Evolutionary conservation across 2,329 filamentous ascomycete species (phyloP).

Genomic region (Rhexocercosporidium sp.): DNA sequence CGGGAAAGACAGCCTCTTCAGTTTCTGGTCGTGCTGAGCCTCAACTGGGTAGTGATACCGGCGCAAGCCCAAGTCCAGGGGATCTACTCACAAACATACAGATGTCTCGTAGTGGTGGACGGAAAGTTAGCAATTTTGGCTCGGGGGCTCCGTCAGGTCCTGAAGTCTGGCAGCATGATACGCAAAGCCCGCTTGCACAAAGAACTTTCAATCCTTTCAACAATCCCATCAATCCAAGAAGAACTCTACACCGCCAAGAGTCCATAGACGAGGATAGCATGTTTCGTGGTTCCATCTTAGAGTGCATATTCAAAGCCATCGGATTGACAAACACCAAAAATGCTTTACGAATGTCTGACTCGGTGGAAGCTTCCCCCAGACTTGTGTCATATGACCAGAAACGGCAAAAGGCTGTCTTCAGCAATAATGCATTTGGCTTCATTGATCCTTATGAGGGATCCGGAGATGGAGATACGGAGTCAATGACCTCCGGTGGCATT

Average conservation of each 20-base stretch:
- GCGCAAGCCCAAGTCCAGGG: slow-evolving; percentile 65
- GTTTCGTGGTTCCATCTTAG: slow-evolving; percentile 87
- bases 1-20: slow-evolving; percentile 29
- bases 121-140: slow-evolving; percentile 40
- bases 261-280: slow-evolving; percentile 85
- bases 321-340: slow-evolving; percentile 76
- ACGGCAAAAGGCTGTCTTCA: slow-evolving; percentile 79
- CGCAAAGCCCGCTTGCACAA: slow-evolving; percentile 47
- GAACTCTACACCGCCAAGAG: slow-evolving; percentile 72
- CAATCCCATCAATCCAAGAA: slow-evolving; percentile 52
- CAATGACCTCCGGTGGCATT: slow-evolving; percentile 73
- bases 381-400: slow-evolving; percentile 84
- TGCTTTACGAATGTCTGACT: slow-evolving; percentile 69
- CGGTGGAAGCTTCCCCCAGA: slow-evolving; percentile 83
- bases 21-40: slow-evolving; percentile 39
- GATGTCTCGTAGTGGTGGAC: slow-evolving; percentile 64
- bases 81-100: slow-evolving; percentile 84
- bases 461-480: slow-evolving; percentile 84
- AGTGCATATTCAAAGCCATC: slow-evolving; percentile 95
- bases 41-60: slow-evolving; percentile 38
- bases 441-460: slow-evolving; percentile 84
- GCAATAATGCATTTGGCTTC: slow-evolving; percentile 84
- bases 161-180: slow-evolving; percentile 41
- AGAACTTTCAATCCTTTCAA: slow-evolving; percentile 62
- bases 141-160: slow-evolving; percentile 24